Percentiles rank a stretch among this genome's conserved stretches.
Evolutionary conservation across 129 eudicot species (phyloP).

Genomic region (Solidago caesia): DNA sequence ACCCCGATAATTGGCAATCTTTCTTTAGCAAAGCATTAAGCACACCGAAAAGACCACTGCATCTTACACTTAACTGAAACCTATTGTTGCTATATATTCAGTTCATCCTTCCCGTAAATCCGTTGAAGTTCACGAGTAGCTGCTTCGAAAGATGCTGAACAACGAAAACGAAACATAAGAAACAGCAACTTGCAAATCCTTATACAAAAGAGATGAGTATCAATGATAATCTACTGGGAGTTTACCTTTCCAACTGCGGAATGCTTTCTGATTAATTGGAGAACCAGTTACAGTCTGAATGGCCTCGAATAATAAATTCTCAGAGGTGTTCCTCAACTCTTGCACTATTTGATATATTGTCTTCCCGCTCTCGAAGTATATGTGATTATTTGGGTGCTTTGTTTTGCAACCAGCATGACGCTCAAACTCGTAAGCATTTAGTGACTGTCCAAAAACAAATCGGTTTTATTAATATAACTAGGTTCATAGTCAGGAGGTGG

Average conservation of each 20-base stretch:
- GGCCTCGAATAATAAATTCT: constrained; percentile 61
- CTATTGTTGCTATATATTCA: constrained; percentile 43
- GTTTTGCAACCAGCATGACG: constrained; percentile 90
- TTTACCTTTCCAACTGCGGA: constrained; percentile 81
- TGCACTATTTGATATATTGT: constrained; percentile 83
- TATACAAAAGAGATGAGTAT: background rate
- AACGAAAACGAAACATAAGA: background rate
- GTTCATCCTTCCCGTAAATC: constrained; percentile 77
- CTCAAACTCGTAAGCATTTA: constrained; percentile 80
- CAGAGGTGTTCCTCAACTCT: constrained; percentile 72
- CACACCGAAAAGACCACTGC: background rate
- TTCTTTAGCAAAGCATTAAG: background rate
- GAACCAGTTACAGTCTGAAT: constrained; percentile 78
- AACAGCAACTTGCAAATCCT: background rate
- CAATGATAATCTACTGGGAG: background rate
- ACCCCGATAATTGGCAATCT: background rate
- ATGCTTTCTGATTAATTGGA: constrained; percentile 77
- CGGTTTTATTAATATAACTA: background rate
- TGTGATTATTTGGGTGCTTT: constrained; percentile 89
- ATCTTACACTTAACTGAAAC: constrained; percentile 21
- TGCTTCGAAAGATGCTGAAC: constrained; percentile 75
- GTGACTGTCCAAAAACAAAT: constrained; percentile 37
- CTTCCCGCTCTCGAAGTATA: constrained; percentile 78
- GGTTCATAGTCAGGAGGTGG: too few species aligned
- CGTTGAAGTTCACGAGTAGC: constrained; percentile 93